A percentile compares a stretch with the other conserved stretches of the same genome.
phyloP scores from a whole-genome alignment of 2,329 filamentous ascomycete species.

The Alternaria sp. region DNA sequence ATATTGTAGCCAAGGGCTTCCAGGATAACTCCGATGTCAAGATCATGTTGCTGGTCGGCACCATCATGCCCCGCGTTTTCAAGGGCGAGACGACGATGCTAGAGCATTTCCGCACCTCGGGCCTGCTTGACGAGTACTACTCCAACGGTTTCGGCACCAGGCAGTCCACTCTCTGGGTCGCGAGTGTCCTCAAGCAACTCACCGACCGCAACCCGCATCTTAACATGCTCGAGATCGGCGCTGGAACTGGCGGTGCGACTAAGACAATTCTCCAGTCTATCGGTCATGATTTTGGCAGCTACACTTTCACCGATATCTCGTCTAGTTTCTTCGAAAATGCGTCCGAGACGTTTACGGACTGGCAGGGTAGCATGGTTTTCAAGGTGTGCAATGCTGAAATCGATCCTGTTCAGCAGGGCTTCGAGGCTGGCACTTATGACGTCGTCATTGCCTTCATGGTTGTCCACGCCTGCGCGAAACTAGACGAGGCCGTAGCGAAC shows the following conservation, averaged over 20 bases:
- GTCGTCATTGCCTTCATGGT: constrained; percentile 27
- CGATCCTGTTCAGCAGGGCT: constrained; percentile 20
- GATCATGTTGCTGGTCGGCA: not conserved
- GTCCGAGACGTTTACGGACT: not conserved
- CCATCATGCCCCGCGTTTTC: constrained; percentile 1
- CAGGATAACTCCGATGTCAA: constrained; percentile 1
- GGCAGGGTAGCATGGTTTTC: constrained; percentile 8
- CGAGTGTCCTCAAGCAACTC: not conserved
- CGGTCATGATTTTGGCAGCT: constrained; percentile 13
- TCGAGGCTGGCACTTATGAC: constrained; percentile 20
- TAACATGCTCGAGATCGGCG: constrained; percentile 2
- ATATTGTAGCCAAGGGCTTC: not conserved
- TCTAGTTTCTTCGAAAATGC: not conserved
- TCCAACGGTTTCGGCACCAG: constrained; percentile 3
- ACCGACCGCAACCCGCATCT: not conserved
- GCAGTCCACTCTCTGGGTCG: not conserved
- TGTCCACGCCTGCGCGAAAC: constrained; percentile 19
- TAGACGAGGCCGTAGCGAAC: constrained; percentile 21
- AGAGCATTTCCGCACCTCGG: constrained; percentile 1
- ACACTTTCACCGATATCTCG: constrained; percentile 28
- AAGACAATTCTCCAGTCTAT: constrained; percentile 9
- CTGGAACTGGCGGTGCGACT: constrained; percentile 6
- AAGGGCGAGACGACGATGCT: constrained; percentile 5
- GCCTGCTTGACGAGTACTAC: not conserved
- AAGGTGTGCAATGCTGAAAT: constrained; percentile 16